These are phyloP conservation scores for Epichloe sibirici DNA, from an alignment of 2,329 filamentous ascomycete genomes.

Conservation along the genomic window DNA sequence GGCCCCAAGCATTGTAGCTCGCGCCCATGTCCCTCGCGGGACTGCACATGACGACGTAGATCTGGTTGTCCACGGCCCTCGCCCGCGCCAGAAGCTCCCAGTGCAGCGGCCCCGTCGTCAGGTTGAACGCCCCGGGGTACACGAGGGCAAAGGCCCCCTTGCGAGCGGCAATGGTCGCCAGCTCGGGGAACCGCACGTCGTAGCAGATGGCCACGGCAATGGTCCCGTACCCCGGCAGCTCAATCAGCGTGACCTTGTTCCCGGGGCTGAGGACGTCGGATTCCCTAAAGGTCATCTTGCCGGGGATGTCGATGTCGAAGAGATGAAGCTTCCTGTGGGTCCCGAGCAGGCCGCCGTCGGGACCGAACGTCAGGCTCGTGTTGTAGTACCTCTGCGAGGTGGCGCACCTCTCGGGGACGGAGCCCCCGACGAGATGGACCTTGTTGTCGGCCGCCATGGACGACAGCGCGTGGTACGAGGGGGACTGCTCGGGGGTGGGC, in stretches of 20 bases:
- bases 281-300: constrained; percentile 84
- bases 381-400: constrained; percentile 65
- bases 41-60: constrained; percentile 87
- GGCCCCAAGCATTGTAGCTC: constrained; percentile 81
- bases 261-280: constrained; percentile 80
- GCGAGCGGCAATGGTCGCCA: constrained; percentile 78
- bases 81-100: constrained; percentile 77
- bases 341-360: constrained; percentile 65
- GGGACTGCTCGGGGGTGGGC: constrained; percentile 56
- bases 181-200: constrained; percentile 90
- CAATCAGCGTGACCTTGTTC: constrained; percentile 72
- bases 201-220: constrained; percentile 92
- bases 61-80: constrained; percentile 83
- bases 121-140: constrained; percentile 95
- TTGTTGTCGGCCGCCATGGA: constrained; percentile 66
- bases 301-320: constrained; percentile 96
- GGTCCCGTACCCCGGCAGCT: constrained; percentile 78
- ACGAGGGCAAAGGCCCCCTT: constrained; percentile 77
- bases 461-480: constrained; percentile 76
- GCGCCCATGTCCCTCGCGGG: constrained; percentile 70
- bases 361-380: constrained; percentile 74
- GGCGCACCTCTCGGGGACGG: constrained; percentile 69
- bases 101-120: constrained; percentile 83
- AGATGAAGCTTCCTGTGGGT: constrained; percentile 90
- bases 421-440: constrained; percentile 78